Percentiles rank a stretch among this genome's conserved stretches.
phyloP scores from a whole-genome alignment of 495 filamentous ascomycete genomes.

The Trichoderma virens region DNA sequence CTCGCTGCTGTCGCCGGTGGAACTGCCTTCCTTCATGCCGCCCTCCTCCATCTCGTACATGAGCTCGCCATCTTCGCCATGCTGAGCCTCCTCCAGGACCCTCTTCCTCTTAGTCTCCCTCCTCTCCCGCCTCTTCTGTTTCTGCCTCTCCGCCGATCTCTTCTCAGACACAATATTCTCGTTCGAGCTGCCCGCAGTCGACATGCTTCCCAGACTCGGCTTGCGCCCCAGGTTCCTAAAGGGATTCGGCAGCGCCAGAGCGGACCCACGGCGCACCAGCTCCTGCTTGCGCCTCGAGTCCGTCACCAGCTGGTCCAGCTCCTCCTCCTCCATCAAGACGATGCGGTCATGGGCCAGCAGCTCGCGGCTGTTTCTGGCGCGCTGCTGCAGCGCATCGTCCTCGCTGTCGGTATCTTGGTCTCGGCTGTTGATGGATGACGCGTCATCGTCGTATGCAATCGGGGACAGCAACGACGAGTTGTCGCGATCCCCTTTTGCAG shows the following conservation, averaged over 20 bases:
- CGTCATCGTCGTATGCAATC: slow-evolving; percentile 59
- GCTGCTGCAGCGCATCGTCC: slow-evolving; percentile 59
- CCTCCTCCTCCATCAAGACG: slow-evolving; percentile 83
- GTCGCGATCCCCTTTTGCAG: slow-evolving; percentile 13
- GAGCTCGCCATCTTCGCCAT: slow-evolving; percentile 62
- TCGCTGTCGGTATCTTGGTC: slow-evolving; percentile 73
- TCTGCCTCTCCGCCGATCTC: slow-evolving; percentile 17
- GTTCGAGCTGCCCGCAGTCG: slow-evolving; percentile 19
- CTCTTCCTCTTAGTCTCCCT: slow-evolving; percentile 41
- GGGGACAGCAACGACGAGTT: slow-evolving; percentile 51
- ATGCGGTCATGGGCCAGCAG: slow-evolving; percentile 61
- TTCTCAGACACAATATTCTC: slow-evolving; percentile 44
- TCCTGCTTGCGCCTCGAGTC: slow-evolving; percentile 39
- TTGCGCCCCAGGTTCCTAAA: slow-evolving; percentile 26
- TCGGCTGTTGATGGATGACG: slow-evolving; percentile 54
- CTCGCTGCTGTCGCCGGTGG: slow-evolving; percentile 46
- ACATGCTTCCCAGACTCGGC: slow-evolving; percentile 22
- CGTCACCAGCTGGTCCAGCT: slow-evolving; percentile 69
- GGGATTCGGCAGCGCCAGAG: slow-evolving; percentile 33
- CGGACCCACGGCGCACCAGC: slow-evolving; percentile 40
- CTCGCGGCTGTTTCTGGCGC: slow-evolving; percentile 61
- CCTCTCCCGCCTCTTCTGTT: slow-evolving; percentile 25
- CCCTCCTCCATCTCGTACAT: slow-evolving; percentile 90
- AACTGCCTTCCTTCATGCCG: slow-evolving; percentile 56
- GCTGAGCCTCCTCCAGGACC: slow-evolving; percentile 39